A percentile compares a stretch with the other conserved stretches of the same genome.
Evolutionary conservation across 352 stramenopile species (phyloP).

Genomic region (Phytophthora sp.): DNA sequence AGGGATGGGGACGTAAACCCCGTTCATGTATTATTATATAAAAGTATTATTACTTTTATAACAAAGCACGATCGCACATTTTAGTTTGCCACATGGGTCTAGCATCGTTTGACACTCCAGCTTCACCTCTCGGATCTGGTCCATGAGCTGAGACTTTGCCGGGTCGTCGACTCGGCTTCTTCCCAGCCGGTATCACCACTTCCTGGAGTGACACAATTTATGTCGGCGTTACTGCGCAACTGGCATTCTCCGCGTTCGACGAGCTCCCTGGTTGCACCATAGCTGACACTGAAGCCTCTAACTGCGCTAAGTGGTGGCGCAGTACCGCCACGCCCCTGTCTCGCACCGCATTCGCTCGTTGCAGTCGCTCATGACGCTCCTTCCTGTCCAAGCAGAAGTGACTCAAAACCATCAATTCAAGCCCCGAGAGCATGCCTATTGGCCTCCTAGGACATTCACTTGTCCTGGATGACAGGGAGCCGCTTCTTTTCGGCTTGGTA

Average conservation of each 20-base stretch:
- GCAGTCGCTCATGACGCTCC: constrained; percentile 51
- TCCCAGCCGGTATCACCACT: constrained; percentile 9
- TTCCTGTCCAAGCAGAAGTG: constrained; percentile 37
- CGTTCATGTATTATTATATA: no score
- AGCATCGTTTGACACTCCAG: constrained; percentile 42
- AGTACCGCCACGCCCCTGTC: constrained; percentile 35
- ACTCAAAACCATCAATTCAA: constrained; percentile 3
- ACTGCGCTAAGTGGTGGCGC: constrained; percentile 32
- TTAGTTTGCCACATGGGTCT: constrained; percentile 59
- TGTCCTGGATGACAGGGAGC: constrained; percentile 53
- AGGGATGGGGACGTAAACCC: no score
- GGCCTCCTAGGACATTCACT: constrained; percentile 30
- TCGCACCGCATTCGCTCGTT: constrained; percentile 42
- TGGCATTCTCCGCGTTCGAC: background rate
- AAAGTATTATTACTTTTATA: background rate
- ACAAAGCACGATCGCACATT: constrained; percentile 43
- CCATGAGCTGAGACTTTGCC: constrained; percentile 39
- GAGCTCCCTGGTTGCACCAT: constrained; percentile 24
- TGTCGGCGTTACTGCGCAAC: constrained; percentile 10
- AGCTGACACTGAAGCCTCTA: constrained; percentile 30
- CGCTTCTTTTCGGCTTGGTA: constrained; percentile 60
- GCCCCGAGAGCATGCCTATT: background rate
- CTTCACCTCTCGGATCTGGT: constrained; percentile 51
- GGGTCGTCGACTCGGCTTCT: background rate
- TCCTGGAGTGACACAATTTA: constrained; percentile 18